Evolutionary conservation across 805 yeast genomes (phyloP), one percentile per base, ranked within the genome.

Genomic region (Kuraishia capsulata): DNA sequence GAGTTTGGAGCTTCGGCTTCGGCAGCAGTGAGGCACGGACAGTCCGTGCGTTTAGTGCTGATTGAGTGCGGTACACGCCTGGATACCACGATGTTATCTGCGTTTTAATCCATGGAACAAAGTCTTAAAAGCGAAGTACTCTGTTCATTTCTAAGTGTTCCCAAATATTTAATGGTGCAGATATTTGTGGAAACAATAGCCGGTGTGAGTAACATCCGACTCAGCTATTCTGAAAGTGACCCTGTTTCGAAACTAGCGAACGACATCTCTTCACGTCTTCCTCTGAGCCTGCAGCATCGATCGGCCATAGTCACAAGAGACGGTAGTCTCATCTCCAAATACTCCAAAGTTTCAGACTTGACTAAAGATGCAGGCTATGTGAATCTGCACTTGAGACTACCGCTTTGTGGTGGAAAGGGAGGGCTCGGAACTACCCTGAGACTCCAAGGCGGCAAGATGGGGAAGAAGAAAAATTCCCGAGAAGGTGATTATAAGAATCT

Each of bases 341-440:
- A 37, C 23, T 5, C 5, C 3, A 29, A 13, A 4, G 30, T 45
- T 4, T 9, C 23, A 3, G 42, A 45, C 1, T 10, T 44, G 6
- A 17, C 40, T 8, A 16, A 13, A 8, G 37, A 25, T 29, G 20
- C 26, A 10, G 39, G 32, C 2, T 41, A 39, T 29, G 11, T 52
- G 13, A 44, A 54, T 43, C 54, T 67, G 43, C 57, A 57, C 42
- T 49, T 63, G 23, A 58, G 53, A 16, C 41, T 57, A 0, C 53
- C 62, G 10, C 39, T 68, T 24, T 59, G 69, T 41, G 76, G 76
- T 5, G 76, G 76, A n/a, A 70, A 71, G 51, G 76, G 76, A 18
- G 76, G 74, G 2, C 65, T 69, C 47, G 75, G 73, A 1, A 53
- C 63, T 14, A 50, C 59, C 45, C 49, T 70, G 37, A 58, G 62